phyloP scores from a whole-genome alignment of 2,329 filamentous ascomycete genomes.

The Corinectria fuckeliana region DNA sequence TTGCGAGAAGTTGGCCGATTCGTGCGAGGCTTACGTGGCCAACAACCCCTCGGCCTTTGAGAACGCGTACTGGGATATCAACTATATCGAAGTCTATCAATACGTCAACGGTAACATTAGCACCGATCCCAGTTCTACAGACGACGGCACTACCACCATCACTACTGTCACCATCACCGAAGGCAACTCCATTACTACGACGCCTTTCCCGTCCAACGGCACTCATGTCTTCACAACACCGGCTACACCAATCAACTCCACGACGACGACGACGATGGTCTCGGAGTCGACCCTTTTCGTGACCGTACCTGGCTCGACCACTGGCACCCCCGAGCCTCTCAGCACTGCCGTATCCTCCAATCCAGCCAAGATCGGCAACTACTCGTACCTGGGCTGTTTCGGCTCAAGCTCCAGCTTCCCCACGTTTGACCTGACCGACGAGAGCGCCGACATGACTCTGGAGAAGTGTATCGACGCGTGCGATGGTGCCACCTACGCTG shows the following conservation, averaged over 20 bases:
- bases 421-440: slow-evolving; percentile 42
- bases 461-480: slow-evolving; percentile 49
- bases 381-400: slow-evolving; percentile 51
- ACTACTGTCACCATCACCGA: neutral
- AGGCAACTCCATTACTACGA: neutral
- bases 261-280: slow-evolving; percentile 38
- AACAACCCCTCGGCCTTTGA: slow-evolving; percentile 51
- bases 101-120: neutral
- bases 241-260: slow-evolving; percentile 24
- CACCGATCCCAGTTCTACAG: neutral
- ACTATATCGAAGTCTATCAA: slow-evolving; percentile 57
- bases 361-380: slow-evolving; percentile 42
- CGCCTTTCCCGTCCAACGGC: neutral
- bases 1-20: slow-evolving; percentile 49
- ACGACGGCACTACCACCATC: neutral
- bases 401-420: slow-evolving; percentile 45
- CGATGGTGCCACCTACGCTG: slow-evolving; percentile 45
- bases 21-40: slow-evolving; percentile 55
- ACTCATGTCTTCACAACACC: neutral
- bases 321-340: slow-evolving; percentile 21
- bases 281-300: slow-evolving; percentile 36
- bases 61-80: slow-evolving; percentile 59
- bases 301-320: slow-evolving; percentile 29
- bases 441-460: slow-evolving; percentile 48
- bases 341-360: slow-evolving; percentile 31